Conservation (phyloP, 1,284 basidiomycete species). For the Leccinum fuscescens region DNA sequence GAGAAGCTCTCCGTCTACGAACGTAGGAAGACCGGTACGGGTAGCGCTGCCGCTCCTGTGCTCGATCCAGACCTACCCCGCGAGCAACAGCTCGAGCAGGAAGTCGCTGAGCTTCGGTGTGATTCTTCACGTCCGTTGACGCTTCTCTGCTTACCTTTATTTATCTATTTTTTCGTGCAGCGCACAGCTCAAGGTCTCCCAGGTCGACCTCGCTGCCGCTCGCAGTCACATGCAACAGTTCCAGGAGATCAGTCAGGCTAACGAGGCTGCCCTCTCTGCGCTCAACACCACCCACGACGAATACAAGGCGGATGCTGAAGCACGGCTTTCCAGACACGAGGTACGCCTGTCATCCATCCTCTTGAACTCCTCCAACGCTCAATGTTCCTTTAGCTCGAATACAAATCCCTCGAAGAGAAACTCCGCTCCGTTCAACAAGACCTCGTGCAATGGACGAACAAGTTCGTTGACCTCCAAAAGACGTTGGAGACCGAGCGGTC, state of each 20-base stretch:
- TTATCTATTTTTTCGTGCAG: slow-evolving; percentile 37
- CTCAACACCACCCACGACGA: slow-evolving; percentile 76
- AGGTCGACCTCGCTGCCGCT: slow-evolving; percentile 71
- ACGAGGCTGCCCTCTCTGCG: slow-evolving; percentile 71
- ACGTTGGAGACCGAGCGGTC: slow-evolving; percentile 63
- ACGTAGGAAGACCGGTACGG: slow-evolving; percentile 47
- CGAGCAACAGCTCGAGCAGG: slow-evolving; percentile 80
- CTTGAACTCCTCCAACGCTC: slow-evolving; percentile 3
- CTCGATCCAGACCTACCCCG: slow-evolving; percentile 50
- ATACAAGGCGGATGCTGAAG: slow-evolving; percentile 69
- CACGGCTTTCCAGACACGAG: slow-evolving; percentile 62
- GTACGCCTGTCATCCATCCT: slow-evolving; percentile 39
- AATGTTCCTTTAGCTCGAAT: slow-evolving; percentile 39
- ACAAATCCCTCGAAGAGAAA: slow-evolving; percentile 51
- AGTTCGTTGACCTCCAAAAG: slow-evolving; percentile 59
- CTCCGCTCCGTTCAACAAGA: slow-evolving; percentile 58
- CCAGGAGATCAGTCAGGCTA: slow-evolving; percentile 80
- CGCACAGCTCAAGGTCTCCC: slow-evolving; percentile 68
- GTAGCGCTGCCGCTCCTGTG: slow-evolving; percentile 27
- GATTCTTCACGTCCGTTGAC: slow-evolving; percentile 16
- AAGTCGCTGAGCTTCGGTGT: slow-evolving; percentile 81
- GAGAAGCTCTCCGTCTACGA: slow-evolving; percentile 89
- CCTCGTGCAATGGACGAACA: slow-evolving; percentile 48
- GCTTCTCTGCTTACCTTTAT: slow-evolving; percentile 6
- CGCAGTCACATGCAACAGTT: slow-evolving; percentile 77